Evolutionary conservation across 2,329 filamentous ascomycete genomes (phyloP), one percentile per base, ranked within the genome.

Genomic region (Fusarium torreyae): DNA sequence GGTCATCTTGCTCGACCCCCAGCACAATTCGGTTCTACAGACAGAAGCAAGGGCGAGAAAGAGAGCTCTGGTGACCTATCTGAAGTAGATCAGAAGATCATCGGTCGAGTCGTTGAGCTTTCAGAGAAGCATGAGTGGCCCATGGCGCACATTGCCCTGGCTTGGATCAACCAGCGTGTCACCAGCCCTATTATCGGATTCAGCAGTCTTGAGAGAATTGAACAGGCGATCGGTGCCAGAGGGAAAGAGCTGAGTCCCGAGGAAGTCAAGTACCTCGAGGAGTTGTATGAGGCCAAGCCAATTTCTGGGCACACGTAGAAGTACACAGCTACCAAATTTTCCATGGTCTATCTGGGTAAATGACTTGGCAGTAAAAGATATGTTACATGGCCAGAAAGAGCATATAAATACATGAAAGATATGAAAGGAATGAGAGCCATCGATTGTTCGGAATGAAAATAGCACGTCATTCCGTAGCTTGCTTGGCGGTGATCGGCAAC

Each of bases 111-210:
- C 14, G 28, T 70, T 7, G 64, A 70, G 14, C 1, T 70, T 7
- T 45, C 68, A 0, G 33, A 46, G 11, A 71, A 49, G 44, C 49
- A 56, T 22, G 22, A 57, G 0, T 70, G 68, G 68, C 59, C 63
- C 5, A 70, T 70, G 46, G 68, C 68, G 1, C 68, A 70, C 26
- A 63, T 70, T 15, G 51, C 68, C 4, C n/a, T 70, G 28, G 68
- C 68, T 0, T 70, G 68, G 68, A 71, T 71, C 0, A 52, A 50
- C 1, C 58, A 71, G 34, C 42, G 53, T 1, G 28, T 71, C 8
- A 52, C 68, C 0, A 70, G 68, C 13, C 68, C 68, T 0, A 69
- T 70, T 9, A 57, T 70, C 8, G 68, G 68, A 0, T 71, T 70
- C 5, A 70, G 68, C 10, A 70, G 60, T 6, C 22, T 70, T 15